Evolutionary conservation across 2,329 filamentous ascomycete species (phyloP), one percentile per base, ranked within the genome.

Genomic region (Fusarium sp.): DNA sequence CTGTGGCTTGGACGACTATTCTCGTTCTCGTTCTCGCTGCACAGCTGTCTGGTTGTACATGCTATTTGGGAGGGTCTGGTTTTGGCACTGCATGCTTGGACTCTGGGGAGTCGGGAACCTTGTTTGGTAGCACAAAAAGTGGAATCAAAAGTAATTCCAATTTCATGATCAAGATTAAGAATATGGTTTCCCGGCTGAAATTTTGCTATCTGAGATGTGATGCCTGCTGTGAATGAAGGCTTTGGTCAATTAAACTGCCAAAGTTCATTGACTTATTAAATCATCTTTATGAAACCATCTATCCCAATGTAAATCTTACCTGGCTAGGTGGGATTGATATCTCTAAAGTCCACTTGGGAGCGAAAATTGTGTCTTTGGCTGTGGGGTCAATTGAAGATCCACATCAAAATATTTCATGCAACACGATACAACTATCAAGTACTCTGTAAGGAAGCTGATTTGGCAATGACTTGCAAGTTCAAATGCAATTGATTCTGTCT

Each of bases 31-130:
- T 55, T 40, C 52, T 56, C 44, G 62, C 52, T 54, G 39, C 36
- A 20, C 60, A 44, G 58, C 60, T 63, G 45, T 52, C 61, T 62
- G 59, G 51, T 58, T 64, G 66, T 60, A 60, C 58, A 32, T 42
- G 66, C 62, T 57, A 56, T 65, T 70, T 60, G 69, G 72, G 59
- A 65, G 71, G 72, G 71, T 74, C 68, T 74, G 68, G 69, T 73
- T 74, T 74, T 67, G 68, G 70, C 70, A 74, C 64, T 70, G 71
- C 73, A 74, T 70, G 63, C 71, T 73, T 73, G 72, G 73, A 74
- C 73, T 74, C 72, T 68, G 68, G 72, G 68, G 72, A 74, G 72
- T 74, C 72, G 67, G 73, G 71, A 71, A 73, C 71, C 67, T 72
- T 67, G 44, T 73, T 72, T 68, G 71, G 71, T 73, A 74, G 71